Evolutionary conservation across 768 basidiomycete genomes (phyloP).

Genomic region (Cytidiella melzeri): DNA sequence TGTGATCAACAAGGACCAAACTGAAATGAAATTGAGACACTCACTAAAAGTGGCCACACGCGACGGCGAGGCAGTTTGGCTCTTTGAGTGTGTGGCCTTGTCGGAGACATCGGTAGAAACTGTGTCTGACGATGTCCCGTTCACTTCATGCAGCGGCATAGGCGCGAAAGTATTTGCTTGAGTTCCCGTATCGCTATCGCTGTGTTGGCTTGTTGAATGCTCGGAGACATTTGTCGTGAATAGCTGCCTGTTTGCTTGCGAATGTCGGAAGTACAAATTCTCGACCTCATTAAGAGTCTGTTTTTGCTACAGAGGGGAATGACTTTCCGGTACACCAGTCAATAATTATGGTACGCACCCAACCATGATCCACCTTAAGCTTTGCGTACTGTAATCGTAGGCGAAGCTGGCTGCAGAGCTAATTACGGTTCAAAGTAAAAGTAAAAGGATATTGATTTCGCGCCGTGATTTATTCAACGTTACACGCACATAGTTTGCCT

Average conservation of each 20-base stretch:
- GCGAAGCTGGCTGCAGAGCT: slow-evolving; percentile 70
- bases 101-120: not conserved
- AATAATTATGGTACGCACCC: slow-evolving; percentile 42
- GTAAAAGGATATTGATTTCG: not conserved
- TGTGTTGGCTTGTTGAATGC: not conserved
- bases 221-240: not conserved
- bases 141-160: not conserved
- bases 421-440: not conserved
- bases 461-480: not conserved
- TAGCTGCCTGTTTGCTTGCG: slow-evolving; percentile 30
- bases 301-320: slow-evolving; percentile 47
- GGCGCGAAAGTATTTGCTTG: not conserved
- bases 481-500: slow-evolving; percentile 10
- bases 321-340: not conserved
- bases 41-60: too few relatives aligned
- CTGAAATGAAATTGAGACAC: too few relatives aligned
- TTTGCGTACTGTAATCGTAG: slow-evolving; percentile 71
- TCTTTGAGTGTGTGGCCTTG: not conserved
- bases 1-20: too few relatives aligned
- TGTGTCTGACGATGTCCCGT: not conserved
- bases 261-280: slow-evolving; percentile 75
- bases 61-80: too few relatives aligned
- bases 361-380: slow-evolving; percentile 76
- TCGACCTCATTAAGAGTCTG: slow-evolving; percentile 79
- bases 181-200: not conserved